Base-by-base conservation (phyloP, 169 alveolate species). In the Eimeria mitis region DNA sequence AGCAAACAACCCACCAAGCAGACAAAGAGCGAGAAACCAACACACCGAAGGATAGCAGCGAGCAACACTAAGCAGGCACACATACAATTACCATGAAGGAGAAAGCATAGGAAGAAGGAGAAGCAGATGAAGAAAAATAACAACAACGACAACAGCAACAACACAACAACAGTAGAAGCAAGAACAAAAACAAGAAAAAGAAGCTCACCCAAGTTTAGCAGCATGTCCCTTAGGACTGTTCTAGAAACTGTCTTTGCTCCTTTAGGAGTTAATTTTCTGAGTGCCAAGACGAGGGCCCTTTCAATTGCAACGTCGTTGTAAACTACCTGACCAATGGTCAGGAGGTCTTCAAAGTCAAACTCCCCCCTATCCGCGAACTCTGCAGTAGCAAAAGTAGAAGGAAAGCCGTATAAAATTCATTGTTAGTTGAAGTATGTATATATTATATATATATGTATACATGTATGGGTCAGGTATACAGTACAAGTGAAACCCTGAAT, bases 281-380 rank as follows among this genome's bases (percentile, higher is more conserved):
- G 95, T 25, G 97, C 95, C 6, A 71, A 28, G 42, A 95, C 88
- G n/a, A 95, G 89, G 54, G 94, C 95, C 23, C 94, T 49, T 90
- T 95, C 97, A 40, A 95, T 95, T 42, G 94, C 94, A 25, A 89
- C 95, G 73, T 95, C 97, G 70, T 95, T 95, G 75, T 95, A 95
- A 31, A 95, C 95, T 40, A 95, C 97, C 28, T 89, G 91, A 0
- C 94, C 97, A 40, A 95, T 61, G 59, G 59, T 37, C 81, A 95
- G 52, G 31, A 95, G 83, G 73, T 95, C 97, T 76, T 95, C 97
- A 49, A 49, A 95, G 37, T 95, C 84, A 44, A 95, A 95, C 40
- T 95, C 95, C 31, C 95, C 95, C 4, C 97, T 42, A 40, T 91
- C 96, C 16, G 73, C 89, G 59, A n/a, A 71, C 63, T 91, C 96